Evolutionary conservation across 2,329 filamentous ascomycete species (phyloP).

Genomic region (Graphilbum ipis-grandicollis): DNA sequence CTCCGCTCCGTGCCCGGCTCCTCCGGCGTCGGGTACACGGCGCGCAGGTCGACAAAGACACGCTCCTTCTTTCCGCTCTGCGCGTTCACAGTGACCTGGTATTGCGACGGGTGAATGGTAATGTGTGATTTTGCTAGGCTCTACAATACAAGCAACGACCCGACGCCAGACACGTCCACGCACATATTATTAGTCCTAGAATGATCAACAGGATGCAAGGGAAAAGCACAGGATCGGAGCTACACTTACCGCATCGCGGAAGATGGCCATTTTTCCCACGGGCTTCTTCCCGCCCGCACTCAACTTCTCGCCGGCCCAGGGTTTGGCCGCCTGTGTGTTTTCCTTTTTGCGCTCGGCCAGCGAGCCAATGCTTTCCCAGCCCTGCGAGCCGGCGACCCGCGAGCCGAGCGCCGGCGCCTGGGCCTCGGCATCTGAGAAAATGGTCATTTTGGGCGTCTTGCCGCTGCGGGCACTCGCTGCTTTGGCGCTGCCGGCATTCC

Average conservation of each 20-base stretch:
- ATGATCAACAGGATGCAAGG: constrained; percentile 67
- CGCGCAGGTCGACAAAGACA: constrained; percentile 73
- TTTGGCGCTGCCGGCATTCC: constrained; percentile 21
- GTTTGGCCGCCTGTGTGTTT: constrained; percentile 69
- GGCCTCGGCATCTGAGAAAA: constrained; percentile 67
- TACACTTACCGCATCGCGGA: constrained; percentile 94
- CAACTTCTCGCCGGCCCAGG: constrained; percentile 83
- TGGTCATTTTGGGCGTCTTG: constrained; percentile 57
- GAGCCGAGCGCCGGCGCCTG: constrained; percentile 38
- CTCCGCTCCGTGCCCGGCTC: constrained; percentile 60
- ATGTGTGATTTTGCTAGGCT: constrained; percentile 40
- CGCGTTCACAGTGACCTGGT: constrained; percentile 69
- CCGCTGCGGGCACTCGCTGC: constrained; percentile 18
- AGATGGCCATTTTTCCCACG: constrained; percentile 72
- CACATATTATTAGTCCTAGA: constrained; percentile 77
- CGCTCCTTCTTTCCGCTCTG: constrained; percentile 70
- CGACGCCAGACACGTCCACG: constrained; percentile 7
- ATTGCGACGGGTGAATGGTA: constrained; percentile 50
- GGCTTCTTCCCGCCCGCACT: constrained; percentile 72
- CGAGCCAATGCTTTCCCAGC: constrained; percentile 86
- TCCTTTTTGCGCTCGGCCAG: constrained; percentile 85
- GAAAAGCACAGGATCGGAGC: too few relatives aligned
- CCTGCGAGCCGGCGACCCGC: constrained; percentile 39
- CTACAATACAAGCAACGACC: constrained; percentile 37
- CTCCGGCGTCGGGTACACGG: constrained; percentile 64